These are phyloP conservation scores for Wickerhamiella kurtzmanii DNA, from an alignment of 805 yeast genomes.

Conservation along the genomic window DNA sequence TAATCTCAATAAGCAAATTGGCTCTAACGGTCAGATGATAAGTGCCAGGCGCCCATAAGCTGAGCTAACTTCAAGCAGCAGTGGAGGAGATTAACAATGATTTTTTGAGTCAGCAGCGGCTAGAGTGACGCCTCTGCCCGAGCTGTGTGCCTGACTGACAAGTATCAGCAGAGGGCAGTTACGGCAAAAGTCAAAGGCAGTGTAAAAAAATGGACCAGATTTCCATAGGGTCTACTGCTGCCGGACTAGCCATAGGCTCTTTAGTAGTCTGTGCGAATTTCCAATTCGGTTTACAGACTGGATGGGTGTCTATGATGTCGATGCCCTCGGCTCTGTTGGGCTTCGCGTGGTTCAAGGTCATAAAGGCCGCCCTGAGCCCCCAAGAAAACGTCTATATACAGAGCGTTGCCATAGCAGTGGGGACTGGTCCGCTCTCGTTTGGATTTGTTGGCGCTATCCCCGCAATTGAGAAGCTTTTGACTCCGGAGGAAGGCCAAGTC, in stretches of 20 bases:
- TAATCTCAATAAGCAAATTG: not conserved
- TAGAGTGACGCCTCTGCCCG: not conserved
- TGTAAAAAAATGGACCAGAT: constrained; percentile 21
- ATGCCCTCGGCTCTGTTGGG: constrained; percentile 85
- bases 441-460: constrained; percentile 94
- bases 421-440: constrained; percentile 92
- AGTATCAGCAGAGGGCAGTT: too few relatives aligned
- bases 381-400: constrained; percentile 92
- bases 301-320: constrained; percentile 99
- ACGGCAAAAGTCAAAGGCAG: not conserved
- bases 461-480: constrained; percentile 80
- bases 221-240: constrained; percentile 57
- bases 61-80: not conserved
- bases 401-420: constrained; percentile 90
- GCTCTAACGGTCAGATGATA: not conserved
- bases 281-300: constrained; percentile 93
- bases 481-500: constrained; percentile 45
- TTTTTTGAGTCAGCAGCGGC: not conserved
- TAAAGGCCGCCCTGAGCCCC: constrained; percentile 40
- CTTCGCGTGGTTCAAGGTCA: constrained; percentile 60
- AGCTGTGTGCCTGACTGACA: not conserved
- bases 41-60: not conserved
- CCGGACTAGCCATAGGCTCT: constrained; percentile 77
- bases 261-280: constrained; percentile 78
- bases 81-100: not conserved